These are phyloP conservation scores for Flaveria ramosissima DNA, from an alignment of 129 eudicot species.

Conservation along the genomic window DNA sequence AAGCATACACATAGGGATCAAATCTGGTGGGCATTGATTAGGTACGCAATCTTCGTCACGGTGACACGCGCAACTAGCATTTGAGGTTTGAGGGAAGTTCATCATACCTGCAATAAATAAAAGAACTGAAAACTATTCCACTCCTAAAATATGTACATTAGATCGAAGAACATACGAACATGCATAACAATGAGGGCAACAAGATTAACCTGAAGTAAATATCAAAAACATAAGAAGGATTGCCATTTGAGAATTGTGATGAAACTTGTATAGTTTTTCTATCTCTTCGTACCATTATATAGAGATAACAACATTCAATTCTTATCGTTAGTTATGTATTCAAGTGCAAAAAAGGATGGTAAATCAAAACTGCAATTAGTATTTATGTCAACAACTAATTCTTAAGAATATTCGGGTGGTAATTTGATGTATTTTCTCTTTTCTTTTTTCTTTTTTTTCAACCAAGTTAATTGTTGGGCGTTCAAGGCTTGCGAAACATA, in stretches of 20 bases:
- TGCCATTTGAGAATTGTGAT: not conserved
- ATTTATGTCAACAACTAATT: not conserved
- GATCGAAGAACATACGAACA: not conserved
- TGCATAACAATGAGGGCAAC: not conserved
- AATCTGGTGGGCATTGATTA: not conserved
- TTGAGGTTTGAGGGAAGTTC: conserved; percentile 6
- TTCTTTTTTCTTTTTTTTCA: too few species aligned
- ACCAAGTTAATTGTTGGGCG: too few species aligned
- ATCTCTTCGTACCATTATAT: not conserved
- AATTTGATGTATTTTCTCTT: too few species aligned
- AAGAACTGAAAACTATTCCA: not conserved
- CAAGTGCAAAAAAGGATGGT: not conserved
- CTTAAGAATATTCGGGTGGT: too few species aligned
- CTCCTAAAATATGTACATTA: not conserved
- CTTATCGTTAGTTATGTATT: not conserved
- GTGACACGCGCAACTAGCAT: not conserved
- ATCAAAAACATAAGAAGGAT: not conserved
- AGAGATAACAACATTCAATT: not conserved
- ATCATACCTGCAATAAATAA: not conserved
- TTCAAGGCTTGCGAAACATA: too few species aligned
- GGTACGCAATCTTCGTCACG: not conserved
- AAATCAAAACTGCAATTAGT: not conserved
- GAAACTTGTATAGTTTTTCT: not conserved
- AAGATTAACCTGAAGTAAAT: not conserved
- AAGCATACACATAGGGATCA: not conserved